A percentile compares a stretch with the other conserved stretches of the same genome.
Evolutionary conservation across 176 grass and related monocot species (phyloP).

Genomic region (Bolboschoenus planiculmis): DNA sequence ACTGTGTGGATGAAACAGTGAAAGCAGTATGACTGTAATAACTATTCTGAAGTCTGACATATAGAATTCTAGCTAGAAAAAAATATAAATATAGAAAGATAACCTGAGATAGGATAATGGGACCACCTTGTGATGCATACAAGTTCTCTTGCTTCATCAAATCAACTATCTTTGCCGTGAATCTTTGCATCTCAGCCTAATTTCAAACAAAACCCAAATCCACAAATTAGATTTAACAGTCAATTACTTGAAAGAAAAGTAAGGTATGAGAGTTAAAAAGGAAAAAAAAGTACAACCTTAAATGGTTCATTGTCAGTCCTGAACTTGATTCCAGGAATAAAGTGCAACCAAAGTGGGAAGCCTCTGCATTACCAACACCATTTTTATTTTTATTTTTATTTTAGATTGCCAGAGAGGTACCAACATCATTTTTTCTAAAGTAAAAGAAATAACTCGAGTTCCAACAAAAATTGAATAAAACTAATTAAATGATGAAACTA

Average conservation of each 20-base stretch:
- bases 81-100: background rate
- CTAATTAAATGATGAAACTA: background rate
- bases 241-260: background rate
- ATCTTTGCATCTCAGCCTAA: constrained; percentile 85
- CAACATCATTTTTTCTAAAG: background rate
- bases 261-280: background rate
- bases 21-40: background rate
- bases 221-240: background rate
- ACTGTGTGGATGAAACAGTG: background rate
- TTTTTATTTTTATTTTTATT: background rate
- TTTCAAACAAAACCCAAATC: background rate
- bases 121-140: constrained; percentile 95
- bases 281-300: constrained; percentile 35
- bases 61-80: background rate
- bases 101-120: constrained; percentile 94
- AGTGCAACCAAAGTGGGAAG: constrained; percentile 97
- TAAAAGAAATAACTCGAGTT: background rate
- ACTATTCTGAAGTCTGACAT: background rate
- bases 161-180: constrained; percentile 85
- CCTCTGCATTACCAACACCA: constrained; percentile 37
- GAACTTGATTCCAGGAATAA: constrained; percentile 90
- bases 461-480: background rate
- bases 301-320: constrained; percentile 91
- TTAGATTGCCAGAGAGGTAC: background rate
- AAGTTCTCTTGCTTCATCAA: constrained; percentile 84